phyloP scores from a whole-genome alignment of 2,329 filamentous ascomycete genomes.

The Trichophyton rubrum region DNA sequence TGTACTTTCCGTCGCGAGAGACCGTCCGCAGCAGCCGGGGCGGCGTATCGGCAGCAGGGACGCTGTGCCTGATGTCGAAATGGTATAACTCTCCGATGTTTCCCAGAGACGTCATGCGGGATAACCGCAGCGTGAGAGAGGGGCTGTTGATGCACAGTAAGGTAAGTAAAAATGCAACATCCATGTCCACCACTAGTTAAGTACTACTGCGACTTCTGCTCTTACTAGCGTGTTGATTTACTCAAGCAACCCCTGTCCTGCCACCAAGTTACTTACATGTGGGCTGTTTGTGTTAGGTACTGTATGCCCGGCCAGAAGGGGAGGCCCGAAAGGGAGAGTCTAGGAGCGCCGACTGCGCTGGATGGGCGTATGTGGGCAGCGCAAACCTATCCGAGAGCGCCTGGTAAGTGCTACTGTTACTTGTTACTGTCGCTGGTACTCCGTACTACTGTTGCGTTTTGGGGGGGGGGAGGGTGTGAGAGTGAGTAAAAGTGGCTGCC shows the following conservation, averaged over 20 bases:
- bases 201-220: too few relatives aligned
- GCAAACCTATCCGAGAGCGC: conserved; percentile 89
- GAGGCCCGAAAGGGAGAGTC: conserved; percentile 14
- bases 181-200: background rate
- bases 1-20: conserved; percentile 68
- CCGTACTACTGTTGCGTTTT: too few relatives aligned
- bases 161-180: conserved; percentile 26
- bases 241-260: background rate
- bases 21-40: conserved; percentile 56
- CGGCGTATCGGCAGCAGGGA: conserved; percentile 56
- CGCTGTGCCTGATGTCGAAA: conserved; percentile 62
- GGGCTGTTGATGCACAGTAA: conserved; percentile 86
- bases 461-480: too few relatives aligned
- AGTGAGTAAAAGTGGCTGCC: too few relatives aligned
- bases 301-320: conserved; percentile 23
- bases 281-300: conserved; percentile 18
- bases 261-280: background rate
- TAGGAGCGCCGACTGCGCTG: conserved; percentile 25
- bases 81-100: conserved; percentile 63
- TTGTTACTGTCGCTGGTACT: too few relatives aligned
- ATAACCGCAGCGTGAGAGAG: conserved; percentile 57
- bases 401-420: conserved; percentile 44
- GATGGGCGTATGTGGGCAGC: conserved; percentile 80
- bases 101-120: conserved; percentile 57
- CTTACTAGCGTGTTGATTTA: too few relatives aligned